A percentile compares a stretch with the other conserved stretches of the same genome.
Conservation (phyloP, 2,329 filamentous ascomycete genomes). For the Ceratocystis harringtonii region DNA sequence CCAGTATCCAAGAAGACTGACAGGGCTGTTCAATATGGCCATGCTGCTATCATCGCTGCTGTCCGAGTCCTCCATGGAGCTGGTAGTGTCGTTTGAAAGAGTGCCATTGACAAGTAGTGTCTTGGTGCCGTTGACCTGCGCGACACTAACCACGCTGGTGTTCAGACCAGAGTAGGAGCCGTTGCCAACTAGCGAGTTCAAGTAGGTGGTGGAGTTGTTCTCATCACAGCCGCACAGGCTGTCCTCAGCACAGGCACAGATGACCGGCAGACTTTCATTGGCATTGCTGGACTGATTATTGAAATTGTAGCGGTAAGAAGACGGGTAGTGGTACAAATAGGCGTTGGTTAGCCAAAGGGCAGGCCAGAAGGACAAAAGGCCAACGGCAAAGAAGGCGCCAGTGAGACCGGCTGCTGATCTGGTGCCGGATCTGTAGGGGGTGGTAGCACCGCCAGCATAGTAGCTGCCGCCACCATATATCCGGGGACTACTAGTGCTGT, state of each 20-base stretch:
- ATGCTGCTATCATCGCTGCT: slow-evolving; percentile 22
- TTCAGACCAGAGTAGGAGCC: slow-evolving; percentile 46
- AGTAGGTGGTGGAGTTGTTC: slow-evolving; percentile 42
- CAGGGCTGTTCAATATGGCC: slow-evolving; percentile 21
- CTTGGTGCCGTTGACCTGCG: slow-evolving; percentile 39
- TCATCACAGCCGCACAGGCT: slow-evolving; percentile 53
- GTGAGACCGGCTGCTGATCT: slow-evolving; percentile 35
- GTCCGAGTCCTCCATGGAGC: slow-evolving; percentile 25
- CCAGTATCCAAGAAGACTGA: slow-evolving; percentile 34
- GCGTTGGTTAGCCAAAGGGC: slow-evolving; percentile 49
- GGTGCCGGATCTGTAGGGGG: slow-evolving; percentile 45
- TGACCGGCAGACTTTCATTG: slow-evolving; percentile 25
- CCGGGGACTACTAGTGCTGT: slow-evolving; percentile 42
- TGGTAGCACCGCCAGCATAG: slow-evolving; percentile 50
- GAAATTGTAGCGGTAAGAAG: slow-evolving; percentile 31
- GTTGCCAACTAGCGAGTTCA: slow-evolving; percentile 49
- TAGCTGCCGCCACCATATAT: slow-evolving; percentile 46
- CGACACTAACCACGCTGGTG: slow-evolving; percentile 45
- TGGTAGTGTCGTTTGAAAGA: slow-evolving; percentile 50
- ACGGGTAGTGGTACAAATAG: slow-evolving; percentile 44
- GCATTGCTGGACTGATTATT: slow-evolving; percentile 34
- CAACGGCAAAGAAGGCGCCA: slow-evolving; percentile 36
- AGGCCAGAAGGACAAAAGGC: slow-evolving; percentile 44
- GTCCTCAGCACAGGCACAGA: slow-evolving; percentile 37
- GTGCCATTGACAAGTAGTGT: slow-evolving; percentile 64